Percentiles rank a stretch among this genome's conserved stretches.
These are phyloP conservation scores for Aspergillus mulundensis DNA, from an alignment of 495 filamentous ascomycete genomes.

Conservation along the genomic window DNA sequence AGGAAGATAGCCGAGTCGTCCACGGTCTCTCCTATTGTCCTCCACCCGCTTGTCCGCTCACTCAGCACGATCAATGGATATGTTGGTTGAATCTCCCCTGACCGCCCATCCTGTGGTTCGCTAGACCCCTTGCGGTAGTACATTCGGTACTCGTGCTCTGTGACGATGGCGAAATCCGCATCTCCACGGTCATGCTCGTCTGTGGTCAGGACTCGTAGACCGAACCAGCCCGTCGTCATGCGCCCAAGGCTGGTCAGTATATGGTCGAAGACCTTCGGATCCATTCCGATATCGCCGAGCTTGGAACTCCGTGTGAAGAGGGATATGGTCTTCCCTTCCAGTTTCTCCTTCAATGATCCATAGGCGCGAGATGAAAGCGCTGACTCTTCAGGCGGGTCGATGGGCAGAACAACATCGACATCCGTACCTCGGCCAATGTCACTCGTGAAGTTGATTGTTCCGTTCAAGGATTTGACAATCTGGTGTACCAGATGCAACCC, in stretches of 20 bases:
- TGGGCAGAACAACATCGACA: conserved; percentile 13
- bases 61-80: conserved; percentile 24
- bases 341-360: conserved; percentile 2
- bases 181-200: conserved; percentile 19
- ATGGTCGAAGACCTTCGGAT: conserved; percentile 12
- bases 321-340: conserved; percentile 16
- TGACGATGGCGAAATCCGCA: conserved; percentile 22
- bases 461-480: conserved; percentile 6
- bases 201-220: conserved; percentile 25
- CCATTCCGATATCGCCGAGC: conserved; percentile 14
- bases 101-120: neutral
- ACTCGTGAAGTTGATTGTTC: conserved; percentile 5
- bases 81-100: conserved; percentile 6
- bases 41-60: conserved; percentile 18
- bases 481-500: conserved; percentile 10
- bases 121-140: conserved; percentile 8
- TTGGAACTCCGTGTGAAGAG: conserved; percentile 21
- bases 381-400: conserved; percentile 4
- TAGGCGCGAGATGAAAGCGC: neutral
- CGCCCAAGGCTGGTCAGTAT: conserved; percentile 17
- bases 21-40: conserved; percentile 14
- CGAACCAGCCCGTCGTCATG: conserved; percentile 32
- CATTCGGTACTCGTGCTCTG: conserved; percentile 21
- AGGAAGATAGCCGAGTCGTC: conserved; percentile 21
- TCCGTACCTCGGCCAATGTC: conserved; percentile 4